Percentiles rank a stretch among this genome's conserved stretches.
Evolutionary conservation across 1,139 yeast genomes (phyloP).

Genomic region (Magnusiomyces fungicola): DNA sequence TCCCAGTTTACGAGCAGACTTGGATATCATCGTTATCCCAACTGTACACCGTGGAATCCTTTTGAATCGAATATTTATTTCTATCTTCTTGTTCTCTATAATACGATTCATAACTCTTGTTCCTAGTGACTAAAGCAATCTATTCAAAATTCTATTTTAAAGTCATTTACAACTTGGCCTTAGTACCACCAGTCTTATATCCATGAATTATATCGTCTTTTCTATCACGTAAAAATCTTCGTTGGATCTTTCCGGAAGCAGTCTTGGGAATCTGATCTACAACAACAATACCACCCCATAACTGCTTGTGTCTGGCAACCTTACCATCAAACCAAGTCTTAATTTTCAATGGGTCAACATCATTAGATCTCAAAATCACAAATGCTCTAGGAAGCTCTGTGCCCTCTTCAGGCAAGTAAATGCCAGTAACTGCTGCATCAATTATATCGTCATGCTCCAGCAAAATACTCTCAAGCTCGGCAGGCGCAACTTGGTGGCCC

Average conservation of each 20-base stretch:
- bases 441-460: slow-evolving; percentile 36
- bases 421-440: slow-evolving; percentile 35
- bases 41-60: too few species aligned
- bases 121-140: too few species aligned
- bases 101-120: too few species aligned
- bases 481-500: slow-evolving; percentile 81
- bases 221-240: slow-evolving; percentile 28
- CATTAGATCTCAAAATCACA: slow-evolving; percentile 24
- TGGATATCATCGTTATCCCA: too few species aligned
- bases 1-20: too few species aligned
- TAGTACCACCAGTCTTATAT: too few species aligned
- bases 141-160: too few species aligned
- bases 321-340: slow-evolving; percentile 30
- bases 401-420: slow-evolving; percentile 27
- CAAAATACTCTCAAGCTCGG: slow-evolving; percentile 61
- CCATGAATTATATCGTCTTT: slow-evolving; percentile 16
- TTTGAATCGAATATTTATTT: too few species aligned
- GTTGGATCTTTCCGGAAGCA: slow-evolving; percentile 35
- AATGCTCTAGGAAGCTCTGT: slow-evolving; percentile 36
- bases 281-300: slow-evolving; percentile 36
- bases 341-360: slow-evolving; percentile 24
- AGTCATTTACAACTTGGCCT: neutral
- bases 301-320: slow-evolving; percentile 35
- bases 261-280: slow-evolving; percentile 33
- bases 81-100: too few species aligned